A percentile compares a stretch with the other conserved stretches of the same genome.
Conservation (phyloP, 208 protist species). For the Leishmania major region DNA sequence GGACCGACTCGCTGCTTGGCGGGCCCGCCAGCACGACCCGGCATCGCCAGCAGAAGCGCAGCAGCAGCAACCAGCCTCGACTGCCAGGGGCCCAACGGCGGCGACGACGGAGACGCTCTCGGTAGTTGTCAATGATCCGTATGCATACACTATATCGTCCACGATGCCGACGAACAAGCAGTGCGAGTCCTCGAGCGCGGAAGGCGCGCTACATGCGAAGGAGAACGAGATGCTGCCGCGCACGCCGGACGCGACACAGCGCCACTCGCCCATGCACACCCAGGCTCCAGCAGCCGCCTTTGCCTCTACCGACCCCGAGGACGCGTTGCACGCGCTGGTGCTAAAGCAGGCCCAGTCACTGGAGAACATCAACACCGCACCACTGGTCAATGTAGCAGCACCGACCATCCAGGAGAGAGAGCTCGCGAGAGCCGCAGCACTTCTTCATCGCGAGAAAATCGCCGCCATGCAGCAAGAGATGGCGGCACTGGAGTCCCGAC, state of each 20-base stretch:
- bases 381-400: too few relatives aligned
- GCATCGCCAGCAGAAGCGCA: background rate
- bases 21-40: conserved; percentile 31
- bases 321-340: background rate
- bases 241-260: background rate
- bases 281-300: background rate
- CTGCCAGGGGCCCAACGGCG: background rate
- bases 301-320: background rate
- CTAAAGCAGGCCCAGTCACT: background rate
- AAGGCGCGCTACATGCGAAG: background rate
- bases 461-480: conserved; percentile 38
- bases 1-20: conserved; percentile 52
- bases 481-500: conserved; percentile 30
- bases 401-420: conserved; percentile 9
- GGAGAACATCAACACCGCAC: background rate
- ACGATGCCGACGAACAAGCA: too few relatives aligned
- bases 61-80: background rate
- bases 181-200: background rate
- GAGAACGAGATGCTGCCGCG: background rate
- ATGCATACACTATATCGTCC: background rate
- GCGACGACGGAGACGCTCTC: background rate
- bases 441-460: conserved; percentile 47
- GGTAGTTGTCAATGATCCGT: background rate
- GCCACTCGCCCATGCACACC: background rate
- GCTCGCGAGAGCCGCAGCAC: conserved; percentile 5